Conservation (phyloP, 306 rosid genomes). For the Casuarina cunninghamiana region DNA sequence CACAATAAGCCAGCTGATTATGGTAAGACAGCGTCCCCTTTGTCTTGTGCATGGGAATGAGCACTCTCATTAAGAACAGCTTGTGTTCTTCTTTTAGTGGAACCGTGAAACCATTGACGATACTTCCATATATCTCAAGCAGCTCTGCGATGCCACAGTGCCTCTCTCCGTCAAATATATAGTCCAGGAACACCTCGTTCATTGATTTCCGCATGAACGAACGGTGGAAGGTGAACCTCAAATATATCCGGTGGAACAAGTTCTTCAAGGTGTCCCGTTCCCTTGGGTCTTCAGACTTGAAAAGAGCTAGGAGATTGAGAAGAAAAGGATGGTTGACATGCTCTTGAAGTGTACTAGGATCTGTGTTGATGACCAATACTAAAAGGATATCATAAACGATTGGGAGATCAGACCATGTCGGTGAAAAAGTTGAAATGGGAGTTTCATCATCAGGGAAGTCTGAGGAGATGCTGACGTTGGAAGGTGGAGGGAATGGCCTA, state of each 20-base stretch:
- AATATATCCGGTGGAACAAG: slow-evolving; percentile 64
- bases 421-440: slow-evolving; percentile 41
- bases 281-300: slow-evolving; percentile 75
- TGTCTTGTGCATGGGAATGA: slow-evolving; percentile 78
- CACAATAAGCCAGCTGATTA: slow-evolving; percentile 74
- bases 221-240: slow-evolving; percentile 49
- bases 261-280: slow-evolving; percentile 77
- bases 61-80: slow-evolving; percentile 75
- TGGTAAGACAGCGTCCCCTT: slow-evolving; percentile 69
- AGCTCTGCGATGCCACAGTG: slow-evolving; percentile 72
- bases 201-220: slow-evolving; percentile 75
- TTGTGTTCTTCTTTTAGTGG: slow-evolving; percentile 91
- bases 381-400: slow-evolving; percentile 65
- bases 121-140: slow-evolving; percentile 94
- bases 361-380: slow-evolving; percentile 44
- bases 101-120: slow-evolving; percentile 78
- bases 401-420: slow-evolving; percentile 67
- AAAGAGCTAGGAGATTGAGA: slow-evolving; percentile 53
- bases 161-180: slow-evolving; percentile 61
- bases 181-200: slow-evolving; percentile 63
- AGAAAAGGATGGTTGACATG: slow-evolving; percentile 50
- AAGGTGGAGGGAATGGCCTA: slow-evolving; percentile 78
- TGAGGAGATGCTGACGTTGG: slow-evolving; percentile 24
- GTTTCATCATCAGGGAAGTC: slow-evolving; percentile 67
- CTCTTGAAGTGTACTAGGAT: slow-evolving; percentile 35